phyloP scores from a whole-genome alignment of 352 stramenopile genomes.

The Globisporangium yorkense region DNA sequence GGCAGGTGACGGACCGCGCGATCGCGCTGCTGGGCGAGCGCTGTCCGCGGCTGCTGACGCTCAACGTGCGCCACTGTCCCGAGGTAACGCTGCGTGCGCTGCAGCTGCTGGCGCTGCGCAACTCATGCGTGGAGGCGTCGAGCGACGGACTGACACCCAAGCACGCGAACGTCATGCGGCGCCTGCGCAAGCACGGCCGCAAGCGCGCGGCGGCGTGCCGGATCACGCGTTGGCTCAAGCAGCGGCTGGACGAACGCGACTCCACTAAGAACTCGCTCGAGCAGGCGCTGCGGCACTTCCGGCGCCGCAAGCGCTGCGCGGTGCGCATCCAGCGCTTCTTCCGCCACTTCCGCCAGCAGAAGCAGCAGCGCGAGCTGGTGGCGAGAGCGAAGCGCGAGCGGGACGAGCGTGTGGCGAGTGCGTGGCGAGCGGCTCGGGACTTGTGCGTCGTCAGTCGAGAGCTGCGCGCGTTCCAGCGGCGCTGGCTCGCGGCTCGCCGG shows the following conservation, averaged over 20 bases:
- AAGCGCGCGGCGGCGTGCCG: slow-evolving; percentile 23
- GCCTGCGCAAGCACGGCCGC: slow-evolving; percentile 2
- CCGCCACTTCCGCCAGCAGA: slow-evolving; percentile 22
- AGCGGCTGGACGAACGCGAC: slow-evolving; percentile 20
- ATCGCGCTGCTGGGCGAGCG: slow-evolving; percentile 18
- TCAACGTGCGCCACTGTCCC: slow-evolving; percentile 60
- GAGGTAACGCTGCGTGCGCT: slow-evolving; percentile 48
- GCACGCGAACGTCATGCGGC: slow-evolving; percentile 22
- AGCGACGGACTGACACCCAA: slow-evolving; percentile 42
- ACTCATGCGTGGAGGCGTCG: slow-evolving; percentile 31
- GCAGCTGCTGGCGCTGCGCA: slow-evolving; percentile 24
- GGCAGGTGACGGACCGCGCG: slow-evolving; percentile 56
- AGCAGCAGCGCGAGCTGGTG: slow-evolving; percentile 21
- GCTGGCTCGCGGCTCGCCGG: slow-evolving; percentile 26
- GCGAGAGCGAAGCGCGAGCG: slow-evolving; percentile 19
- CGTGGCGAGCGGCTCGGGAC: slow-evolving; percentile 25
- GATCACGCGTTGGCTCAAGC: slow-evolving; percentile 44
- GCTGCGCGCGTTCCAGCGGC: slow-evolving; percentile 26
- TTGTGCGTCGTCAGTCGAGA: slow-evolving; percentile 24
- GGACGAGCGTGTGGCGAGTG: slow-evolving; percentile 14
- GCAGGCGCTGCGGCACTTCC: slow-evolving; percentile 34
- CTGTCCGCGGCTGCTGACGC: slow-evolving; percentile 25
- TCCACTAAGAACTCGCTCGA: slow-evolving; percentile 39
- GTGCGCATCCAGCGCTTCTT: slow-evolving; percentile 50
- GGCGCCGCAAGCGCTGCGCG: slow-evolving; percentile 30